Conservation (phyloP, 495 filamentous ascomycete genomes). For the Neurospora sp. region DNA sequence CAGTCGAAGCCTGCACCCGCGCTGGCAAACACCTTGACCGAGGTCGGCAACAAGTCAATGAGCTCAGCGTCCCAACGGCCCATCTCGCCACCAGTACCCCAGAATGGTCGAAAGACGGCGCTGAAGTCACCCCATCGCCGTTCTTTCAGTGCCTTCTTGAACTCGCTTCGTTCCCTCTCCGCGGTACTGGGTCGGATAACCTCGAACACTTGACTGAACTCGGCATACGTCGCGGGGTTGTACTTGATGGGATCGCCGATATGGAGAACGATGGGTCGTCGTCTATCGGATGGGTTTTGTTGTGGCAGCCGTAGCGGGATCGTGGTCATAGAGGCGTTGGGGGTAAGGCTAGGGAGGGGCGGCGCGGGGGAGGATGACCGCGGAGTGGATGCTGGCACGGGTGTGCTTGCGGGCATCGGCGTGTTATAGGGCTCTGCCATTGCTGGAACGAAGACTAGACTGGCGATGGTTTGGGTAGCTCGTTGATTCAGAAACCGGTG, state of each 20-base stretch:
- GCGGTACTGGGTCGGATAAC: slow-evolving; percentile 43
- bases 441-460: not conserved
- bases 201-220: slow-evolving; percentile 47
- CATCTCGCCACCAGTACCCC: slow-evolving; percentile 74
- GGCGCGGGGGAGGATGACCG: slow-evolving; percentile 33
- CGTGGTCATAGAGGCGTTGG: slow-evolving; percentile 13
- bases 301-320: slow-evolving; percentile 2
- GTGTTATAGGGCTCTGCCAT: slow-evolving; percentile 44
- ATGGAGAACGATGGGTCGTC: slow-evolving; percentile 45
- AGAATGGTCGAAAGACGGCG: slow-evolving; percentile 68
- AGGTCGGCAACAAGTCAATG: slow-evolving; percentile 51
- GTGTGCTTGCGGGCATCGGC: slow-evolving; percentile 33
- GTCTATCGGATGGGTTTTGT: slow-evolving; percentile 9
- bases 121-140: slow-evolving; percentile 59
- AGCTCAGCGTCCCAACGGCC: slow-evolving; percentile 65
- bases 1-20: slow-evolving; percentile 72
- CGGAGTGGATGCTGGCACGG: slow-evolving; percentile 32
- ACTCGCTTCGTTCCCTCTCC: slow-evolving; percentile 46
- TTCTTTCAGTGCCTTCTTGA: slow-evolving; percentile 53
- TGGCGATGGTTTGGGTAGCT: not conserved
- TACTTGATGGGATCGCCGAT: slow-evolving; percentile 61
- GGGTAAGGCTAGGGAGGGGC: slow-evolving; percentile 13
- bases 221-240: slow-evolving; percentile 47
- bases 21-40: slow-evolving; percentile 58
- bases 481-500: rapidly evolving